Evolutionary conservation across 1,284 basidiomycete species (phyloP).

Genomic region (Cutaneotrichosporon mucoides): DNA sequence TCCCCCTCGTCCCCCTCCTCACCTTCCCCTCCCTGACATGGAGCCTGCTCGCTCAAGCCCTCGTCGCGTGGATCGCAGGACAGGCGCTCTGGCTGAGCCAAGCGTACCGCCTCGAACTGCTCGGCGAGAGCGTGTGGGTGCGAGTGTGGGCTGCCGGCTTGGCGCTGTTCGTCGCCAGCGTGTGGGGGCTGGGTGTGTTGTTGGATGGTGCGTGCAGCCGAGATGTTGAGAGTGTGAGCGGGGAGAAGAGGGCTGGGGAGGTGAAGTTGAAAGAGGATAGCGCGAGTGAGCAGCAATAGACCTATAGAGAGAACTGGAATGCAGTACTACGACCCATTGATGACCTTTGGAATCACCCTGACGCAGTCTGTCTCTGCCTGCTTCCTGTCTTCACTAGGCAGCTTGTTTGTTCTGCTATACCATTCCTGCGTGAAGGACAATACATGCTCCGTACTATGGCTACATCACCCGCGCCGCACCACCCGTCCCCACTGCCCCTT

Average conservation of each 20-base stretch:
- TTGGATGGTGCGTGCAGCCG: neutral
- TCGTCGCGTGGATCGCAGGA: conserved; percentile 66
- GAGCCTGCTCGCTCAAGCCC: conserved; percentile 50
- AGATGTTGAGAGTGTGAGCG: no score
- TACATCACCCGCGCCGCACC: neutral
- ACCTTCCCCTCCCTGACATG: conserved; percentile 60
- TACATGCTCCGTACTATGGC: no score
- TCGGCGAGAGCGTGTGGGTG: conserved; percentile 67
- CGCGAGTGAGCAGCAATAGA: no score
- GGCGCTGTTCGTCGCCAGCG: conserved; percentile 65
- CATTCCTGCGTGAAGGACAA: no score
- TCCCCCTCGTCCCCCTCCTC: conserved; percentile 80
- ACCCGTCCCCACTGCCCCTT: neutral
- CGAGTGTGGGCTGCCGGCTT: conserved; percentile 72
- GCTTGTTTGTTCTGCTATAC: no score
- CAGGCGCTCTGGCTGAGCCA: conserved; percentile 75
- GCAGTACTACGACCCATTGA: no score
- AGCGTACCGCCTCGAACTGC: conserved; percentile 84
- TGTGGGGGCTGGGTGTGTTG: conserved; percentile 7
- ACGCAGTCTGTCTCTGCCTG: no score
- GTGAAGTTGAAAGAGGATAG: no score
- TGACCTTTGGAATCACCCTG: no score
- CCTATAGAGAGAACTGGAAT: no score
- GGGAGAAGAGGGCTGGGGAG: no score
- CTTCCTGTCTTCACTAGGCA: no score